Base-by-base conservation (phyloP, 106 monocot genomes). In the Platanthera guangdongensis region DNA sequence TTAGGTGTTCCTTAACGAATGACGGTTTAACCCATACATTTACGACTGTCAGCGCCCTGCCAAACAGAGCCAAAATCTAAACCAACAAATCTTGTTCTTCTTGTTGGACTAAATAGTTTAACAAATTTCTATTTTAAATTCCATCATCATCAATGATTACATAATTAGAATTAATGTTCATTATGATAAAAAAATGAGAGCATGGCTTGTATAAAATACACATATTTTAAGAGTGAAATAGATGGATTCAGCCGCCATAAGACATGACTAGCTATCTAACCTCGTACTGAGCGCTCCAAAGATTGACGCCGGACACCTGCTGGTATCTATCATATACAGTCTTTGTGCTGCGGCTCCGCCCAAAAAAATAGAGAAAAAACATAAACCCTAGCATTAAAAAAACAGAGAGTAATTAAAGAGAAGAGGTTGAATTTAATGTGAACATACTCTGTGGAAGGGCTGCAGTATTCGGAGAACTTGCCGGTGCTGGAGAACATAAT, bases 271-370 rank as follows among this genome's bases (percentile, higher is more conserved):
- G 25, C 25, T 0, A 25, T 0, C 25, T 25, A 71, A 81, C 95
- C 85, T 90, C 85, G 69, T 92, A 92, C 39, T 88, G 90, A 3
- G 78, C 70, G 52, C 82, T 84, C 95, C 95, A 95, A 6, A 95
- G 53, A 79, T 92, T 79, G 74, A 81, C 82, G 45, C 84, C 83
- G n/a, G 85, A 74, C 8, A 55, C 81, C 39, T 90, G 79, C 75
- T 95, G 92, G 78, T 90, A 92, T 7, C 88, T 80, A 65, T 95
- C 92, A 57, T 85, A 78, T 8, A 90, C 76, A 6, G 39, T 78
- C 92, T 88, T 95, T 50, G 75, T 84, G 77, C 95, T 95, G 78
- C 25, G 25, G 25, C 25, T 6, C 39, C 51, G 2, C 53, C 53
- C 8, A 67, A 62, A 22, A 6, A 19, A 19, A 9, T 19, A 60